Base-by-base conservation (phyloP, 2,329 filamentous ascomycete genomes). In the Fusarium sulawesiense region DNA sequence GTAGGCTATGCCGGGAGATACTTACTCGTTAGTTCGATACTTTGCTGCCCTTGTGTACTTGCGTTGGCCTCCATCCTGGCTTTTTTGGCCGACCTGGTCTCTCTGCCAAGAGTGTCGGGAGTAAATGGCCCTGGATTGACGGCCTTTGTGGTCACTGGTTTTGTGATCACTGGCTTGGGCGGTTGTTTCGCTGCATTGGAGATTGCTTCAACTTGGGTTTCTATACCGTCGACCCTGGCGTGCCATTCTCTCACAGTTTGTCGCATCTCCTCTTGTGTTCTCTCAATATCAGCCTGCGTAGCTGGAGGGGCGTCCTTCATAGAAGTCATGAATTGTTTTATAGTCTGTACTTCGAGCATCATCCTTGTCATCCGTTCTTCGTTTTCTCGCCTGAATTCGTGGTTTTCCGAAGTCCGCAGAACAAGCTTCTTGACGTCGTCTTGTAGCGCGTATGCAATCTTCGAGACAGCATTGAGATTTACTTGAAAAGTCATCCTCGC, bases 401-500 rank as follows among this genome's bases (percentile, higher is more conserved):
- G 71, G 37, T 81, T 75, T 11, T 75, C 58, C 10, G 67, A 64
- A 4, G 76, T 79, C 18, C 57, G 55, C 9, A 40, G 18, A 10
- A 76, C 73, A 9, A 81, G 75, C 20, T 61, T 57, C 9, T 57
- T 60, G 29, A 81, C 58, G 12, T 80, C 76, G 3, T 65, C 65
- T 55, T 80, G 76, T 4, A 81, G 75, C 6, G 73, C 71, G 44
- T 76, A 71, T 2, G 76, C 75, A 49, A 77, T 76, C 23, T 59
- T 56, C 29, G 62, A 54, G 25, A 81, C 63, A 32, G 72, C 60
- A 40, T 76, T 78, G 37, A 81, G 63, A 60, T 75, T 77, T 55
- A 81, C 76, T 67, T 81, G 80, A n/a, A 78, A 68, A 8, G 77
- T 80, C 77, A 81, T 80, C 44, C 66, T 73, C 7, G 80, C 76